These are phyloP conservation scores for Russula virescens DNA, from an alignment of 768 basidiomycete genomes.

Conservation along the genomic window DNA sequence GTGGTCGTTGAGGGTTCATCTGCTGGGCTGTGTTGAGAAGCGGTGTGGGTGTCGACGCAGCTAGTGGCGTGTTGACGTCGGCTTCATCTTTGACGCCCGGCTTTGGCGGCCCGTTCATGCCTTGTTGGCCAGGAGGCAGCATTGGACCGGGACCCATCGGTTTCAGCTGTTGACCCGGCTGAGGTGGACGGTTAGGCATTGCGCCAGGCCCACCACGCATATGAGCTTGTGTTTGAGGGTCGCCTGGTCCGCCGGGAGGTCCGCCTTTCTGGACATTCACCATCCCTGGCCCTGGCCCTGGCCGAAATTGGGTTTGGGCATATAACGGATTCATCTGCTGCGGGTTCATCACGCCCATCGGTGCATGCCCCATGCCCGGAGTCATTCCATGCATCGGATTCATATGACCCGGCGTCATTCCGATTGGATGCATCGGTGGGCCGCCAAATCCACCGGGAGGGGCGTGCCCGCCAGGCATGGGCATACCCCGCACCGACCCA, in stretches of 20 bases:
- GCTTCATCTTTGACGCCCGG: constrained; percentile 12
- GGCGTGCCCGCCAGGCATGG: constrained; percentile 36
- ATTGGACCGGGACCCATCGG: constrained; percentile 23
- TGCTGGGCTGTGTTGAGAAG: constrained; percentile 9
- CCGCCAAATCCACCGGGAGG: constrained; percentile 15
- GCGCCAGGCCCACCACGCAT: constrained; percentile 4
- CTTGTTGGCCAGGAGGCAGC: constrained; percentile 26
- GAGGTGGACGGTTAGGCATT: constrained; percentile 9
- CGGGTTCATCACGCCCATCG: constrained; percentile 5
- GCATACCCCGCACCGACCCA: constrained; percentile 34
- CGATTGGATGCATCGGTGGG: constrained; percentile 15
- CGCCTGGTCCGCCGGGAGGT: background rate
- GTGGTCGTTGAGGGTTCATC: constrained; percentile 19
- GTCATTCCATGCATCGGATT: constrained; percentile 17
- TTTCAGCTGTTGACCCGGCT: constrained; percentile 17
- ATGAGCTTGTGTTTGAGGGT: constrained; percentile 5
- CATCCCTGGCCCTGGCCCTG: background rate
- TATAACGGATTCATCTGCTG: constrained; percentile 14
- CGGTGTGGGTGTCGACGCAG: constrained; percentile 18
- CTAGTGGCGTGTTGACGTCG: constrained; percentile 9
- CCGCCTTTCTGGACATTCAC: constrained; percentile 6
- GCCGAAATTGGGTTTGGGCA: constrained; percentile 7
- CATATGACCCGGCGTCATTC: constrained; percentile 11
- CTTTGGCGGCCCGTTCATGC: constrained; percentile 22
- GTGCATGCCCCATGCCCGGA: constrained; percentile 13